Evolutionary conservation across 768 basidiomycete species (phyloP).

Genomic region (Boletellus ananas): DNA sequence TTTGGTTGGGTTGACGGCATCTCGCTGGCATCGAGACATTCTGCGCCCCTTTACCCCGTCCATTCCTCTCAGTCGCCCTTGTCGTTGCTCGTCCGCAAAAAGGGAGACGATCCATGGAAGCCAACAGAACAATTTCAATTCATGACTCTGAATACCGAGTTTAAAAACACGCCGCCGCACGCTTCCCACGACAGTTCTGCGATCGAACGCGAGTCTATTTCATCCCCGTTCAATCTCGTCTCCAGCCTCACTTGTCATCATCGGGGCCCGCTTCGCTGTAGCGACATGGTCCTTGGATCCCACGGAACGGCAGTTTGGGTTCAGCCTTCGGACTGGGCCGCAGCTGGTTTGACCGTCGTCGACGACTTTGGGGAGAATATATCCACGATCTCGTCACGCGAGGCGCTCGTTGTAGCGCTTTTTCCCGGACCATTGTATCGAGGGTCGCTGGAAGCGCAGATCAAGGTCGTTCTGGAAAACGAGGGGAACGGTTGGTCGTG

Average conservation of each 20-base stretch:
- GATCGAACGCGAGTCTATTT: conserved; percentile 27
- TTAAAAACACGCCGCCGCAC: not conserved
- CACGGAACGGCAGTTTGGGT: conserved; percentile 63
- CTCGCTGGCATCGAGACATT: conserved; percentile 31
- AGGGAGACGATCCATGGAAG: conserved; percentile 61
- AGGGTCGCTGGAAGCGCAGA: conserved; percentile 18
- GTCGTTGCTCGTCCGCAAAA: conserved; percentile 53
- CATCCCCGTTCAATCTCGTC: conserved; percentile 47
- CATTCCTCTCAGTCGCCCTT: conserved; percentile 22
- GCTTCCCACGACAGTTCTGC: conserved; percentile 2
- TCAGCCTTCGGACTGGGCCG: conserved; percentile 47
- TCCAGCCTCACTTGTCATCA: conserved; percentile 34
- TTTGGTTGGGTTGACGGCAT: conserved; percentile 71
- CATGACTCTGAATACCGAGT: conserved; percentile 44
- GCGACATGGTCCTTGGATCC: conserved; percentile 48
- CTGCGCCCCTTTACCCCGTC: not conserved
- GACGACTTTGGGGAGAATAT: conserved; percentile 12
- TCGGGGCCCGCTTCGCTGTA: conserved; percentile 53
- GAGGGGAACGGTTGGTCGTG: conserved; percentile 42
- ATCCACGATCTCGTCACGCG: conserved; percentile 22
- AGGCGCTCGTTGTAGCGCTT: conserved; percentile 45
- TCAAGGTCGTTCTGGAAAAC: conserved; percentile 35
- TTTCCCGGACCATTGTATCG: conserved; percentile 42
- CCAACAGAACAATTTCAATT: conserved; percentile 46
- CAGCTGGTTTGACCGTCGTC: conserved; percentile 35